Percentiles rank a stretch among this genome's conserved stretches.
These are phyloP conservation scores for Ophiostoma piceae DNA, from an alignment of 2,329 filamentous ascomycete genomes.

Conservation along the genomic window DNA sequence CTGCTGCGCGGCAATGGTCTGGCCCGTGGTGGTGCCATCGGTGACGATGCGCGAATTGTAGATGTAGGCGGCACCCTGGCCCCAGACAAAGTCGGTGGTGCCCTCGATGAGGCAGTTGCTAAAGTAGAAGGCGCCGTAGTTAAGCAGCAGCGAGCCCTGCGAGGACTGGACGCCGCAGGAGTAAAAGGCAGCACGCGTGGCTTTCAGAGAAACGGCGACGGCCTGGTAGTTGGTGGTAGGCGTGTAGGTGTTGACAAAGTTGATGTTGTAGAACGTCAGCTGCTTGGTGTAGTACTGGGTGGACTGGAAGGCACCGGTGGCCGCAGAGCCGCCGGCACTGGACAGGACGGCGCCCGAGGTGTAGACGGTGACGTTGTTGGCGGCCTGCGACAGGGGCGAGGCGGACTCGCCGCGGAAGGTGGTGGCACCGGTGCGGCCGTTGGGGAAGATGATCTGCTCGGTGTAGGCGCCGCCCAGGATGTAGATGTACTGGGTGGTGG, in stretches of 20 bases:
- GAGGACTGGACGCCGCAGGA: slow-evolving; percentile 32
- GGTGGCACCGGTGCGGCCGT: slow-evolving; percentile 37
- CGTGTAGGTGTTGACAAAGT: slow-evolving; percentile 36
- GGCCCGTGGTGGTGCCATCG: slow-evolving; percentile 31
- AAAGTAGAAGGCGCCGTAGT: slow-evolving; percentile 34
- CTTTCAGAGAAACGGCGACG: slow-evolving; percentile 35
- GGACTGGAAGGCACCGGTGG: slow-evolving; percentile 41
- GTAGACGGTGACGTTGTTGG: slow-evolving; percentile 37
- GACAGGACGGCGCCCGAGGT: slow-evolving; percentile 38
- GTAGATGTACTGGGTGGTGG: slow-evolving; percentile 38
- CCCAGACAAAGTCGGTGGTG: slow-evolving; percentile 29
- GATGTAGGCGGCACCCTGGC: slow-evolving; percentile 27
- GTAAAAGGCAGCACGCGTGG: slow-evolving; percentile 31
- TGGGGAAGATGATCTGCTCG: slow-evolving; percentile 38
- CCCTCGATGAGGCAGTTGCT: slow-evolving; percentile 34
- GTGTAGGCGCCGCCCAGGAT: slow-evolving; percentile 39
- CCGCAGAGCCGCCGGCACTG: slow-evolving; percentile 38
- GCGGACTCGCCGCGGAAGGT: slow-evolving; percentile 35
- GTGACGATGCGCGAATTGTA: slow-evolving; percentile 37
- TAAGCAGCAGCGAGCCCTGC: slow-evolving; percentile 33
- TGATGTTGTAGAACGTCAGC: slow-evolving; percentile 49
- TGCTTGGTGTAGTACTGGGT: slow-evolving; percentile 42
- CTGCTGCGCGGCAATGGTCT: slow-evolving; percentile 35
- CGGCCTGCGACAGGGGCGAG: slow-evolving; percentile 35
- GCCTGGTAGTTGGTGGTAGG: slow-evolving; percentile 28